A percentile compares a stretch with the other conserved stretches of the same genome.
Evolutionary conservation across 768 basidiomycete species (phyloP).

Genomic region (Myochromella boudieri): DNA sequence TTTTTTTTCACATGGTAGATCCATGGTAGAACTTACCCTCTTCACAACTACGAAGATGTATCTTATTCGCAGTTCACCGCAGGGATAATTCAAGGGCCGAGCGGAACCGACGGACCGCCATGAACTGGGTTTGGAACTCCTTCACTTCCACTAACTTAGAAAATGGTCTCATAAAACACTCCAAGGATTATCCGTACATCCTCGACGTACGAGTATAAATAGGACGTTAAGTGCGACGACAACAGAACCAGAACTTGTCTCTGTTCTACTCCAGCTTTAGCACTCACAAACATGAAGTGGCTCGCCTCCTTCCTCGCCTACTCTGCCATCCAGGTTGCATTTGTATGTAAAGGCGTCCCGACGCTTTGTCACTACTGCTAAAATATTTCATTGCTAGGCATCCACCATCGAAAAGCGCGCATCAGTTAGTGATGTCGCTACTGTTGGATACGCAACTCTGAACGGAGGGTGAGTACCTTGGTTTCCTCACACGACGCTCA

Average conservation of each 20-base stretch:
- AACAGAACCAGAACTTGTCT: conserved; percentile 9
- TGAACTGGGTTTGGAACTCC: neutral
- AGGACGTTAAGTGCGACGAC: neutral
- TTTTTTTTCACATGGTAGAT: too few species aligned
- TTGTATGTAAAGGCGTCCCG: conserved; percentile 3
- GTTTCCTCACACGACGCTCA: neutral
- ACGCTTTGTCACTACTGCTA: neutral
- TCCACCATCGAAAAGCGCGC: conserved; percentile 33
- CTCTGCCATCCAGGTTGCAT: conserved; percentile 17
- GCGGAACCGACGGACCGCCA: conserved; percentile 16
- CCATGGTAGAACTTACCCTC: too few species aligned
- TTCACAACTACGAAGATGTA: too few species aligned
- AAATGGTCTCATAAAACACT: neutral
- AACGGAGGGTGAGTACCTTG: conserved; percentile 32
- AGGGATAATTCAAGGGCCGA: conserved; percentile 2
- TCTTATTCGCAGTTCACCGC: neutral
- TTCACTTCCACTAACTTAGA: neutral
- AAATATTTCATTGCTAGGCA: conserved; percentile 3
- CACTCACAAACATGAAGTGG: conserved; percentile 21
- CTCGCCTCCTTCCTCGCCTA: conserved; percentile 19
- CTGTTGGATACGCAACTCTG: conserved; percentile 37
- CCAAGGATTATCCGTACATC: conserved; percentile 3
- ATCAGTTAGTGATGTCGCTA: conserved; percentile 35
- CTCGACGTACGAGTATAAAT: neutral
- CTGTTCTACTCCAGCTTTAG: neutral